Conservation (phyloP, 2,329 filamentous ascomycete genomes). For the Diaporthe citrichinensis region DNA sequence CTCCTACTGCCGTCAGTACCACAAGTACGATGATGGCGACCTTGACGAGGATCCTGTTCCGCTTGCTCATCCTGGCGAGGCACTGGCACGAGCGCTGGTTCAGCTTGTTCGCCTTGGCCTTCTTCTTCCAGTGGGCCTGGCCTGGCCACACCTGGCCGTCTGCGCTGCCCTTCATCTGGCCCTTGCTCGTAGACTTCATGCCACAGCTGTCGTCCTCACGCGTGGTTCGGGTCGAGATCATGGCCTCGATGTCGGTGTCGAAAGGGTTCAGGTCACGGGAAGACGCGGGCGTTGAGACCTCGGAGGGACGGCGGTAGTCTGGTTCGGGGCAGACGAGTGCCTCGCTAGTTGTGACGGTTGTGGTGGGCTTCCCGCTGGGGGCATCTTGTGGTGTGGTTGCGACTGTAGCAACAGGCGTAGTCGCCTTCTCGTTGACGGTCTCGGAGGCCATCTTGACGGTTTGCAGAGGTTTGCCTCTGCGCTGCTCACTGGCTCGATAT, state of each 20-base stretch:
- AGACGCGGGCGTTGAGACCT: constrained; percentile 61
- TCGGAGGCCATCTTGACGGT: constrained; percentile 23
- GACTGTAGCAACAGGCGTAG: constrained; percentile 25
- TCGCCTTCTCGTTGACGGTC: constrained; percentile 36
- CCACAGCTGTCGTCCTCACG: constrained; percentile 49
- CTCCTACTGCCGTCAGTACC: constrained; percentile 66
- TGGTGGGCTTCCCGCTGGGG: constrained; percentile 5
- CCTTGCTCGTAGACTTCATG: constrained; percentile 54
- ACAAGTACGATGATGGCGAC: constrained; percentile 67
- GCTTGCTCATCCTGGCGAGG: constrained; percentile 66
- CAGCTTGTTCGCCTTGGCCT: constrained; percentile 69
- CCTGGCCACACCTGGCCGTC: constrained; percentile 72
- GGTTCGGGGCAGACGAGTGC: constrained; percentile 17
- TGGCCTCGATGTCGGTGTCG: constrained; percentile 71
- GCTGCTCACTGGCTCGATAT: constrained; percentile 26
- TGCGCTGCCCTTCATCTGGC: constrained; percentile 56
- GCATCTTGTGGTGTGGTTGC: constrained; percentile 13
- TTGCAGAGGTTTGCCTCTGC: constrained; percentile 21
- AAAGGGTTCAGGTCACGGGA: constrained; percentile 63
- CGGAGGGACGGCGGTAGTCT: constrained; percentile 46
- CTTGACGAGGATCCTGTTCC: constrained; percentile 68
- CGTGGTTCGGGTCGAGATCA: constrained; percentile 52
- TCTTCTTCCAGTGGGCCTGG: constrained; percentile 71
- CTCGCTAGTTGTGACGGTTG: constrained; percentile 27
- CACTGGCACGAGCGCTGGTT: constrained; percentile 66